Evolutionary conservation across 805 yeast genomes (phyloP).

Genomic region (Cephaloascus fragrans): DNA sequence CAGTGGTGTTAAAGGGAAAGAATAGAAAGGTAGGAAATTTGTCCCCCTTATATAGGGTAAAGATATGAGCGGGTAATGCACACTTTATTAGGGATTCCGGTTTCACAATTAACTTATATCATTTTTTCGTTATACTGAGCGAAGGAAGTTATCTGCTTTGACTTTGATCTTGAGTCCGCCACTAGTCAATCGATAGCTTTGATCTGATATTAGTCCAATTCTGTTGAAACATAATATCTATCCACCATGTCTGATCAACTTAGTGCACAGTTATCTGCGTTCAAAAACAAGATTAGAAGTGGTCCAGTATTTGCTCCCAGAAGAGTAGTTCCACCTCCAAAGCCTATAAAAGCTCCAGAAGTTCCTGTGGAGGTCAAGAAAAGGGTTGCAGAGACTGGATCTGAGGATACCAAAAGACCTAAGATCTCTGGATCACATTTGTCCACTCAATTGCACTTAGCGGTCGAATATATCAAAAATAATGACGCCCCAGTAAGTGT

Average conservation of each 20-base stretch:
- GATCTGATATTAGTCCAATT: no score
- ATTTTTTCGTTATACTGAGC: no score
- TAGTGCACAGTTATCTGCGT: slow-evolving; percentile 17
- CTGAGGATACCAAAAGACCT: slow-evolving; percentile 12
- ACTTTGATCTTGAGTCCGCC: no score
- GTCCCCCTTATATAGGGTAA: neutral
- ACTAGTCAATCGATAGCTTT: no score
- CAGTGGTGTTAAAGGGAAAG: slow-evolving; percentile 4
- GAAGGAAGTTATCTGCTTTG: no score
- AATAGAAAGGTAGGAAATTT: slow-evolving; percentile 3
- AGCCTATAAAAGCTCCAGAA: neutral
- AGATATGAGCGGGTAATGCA: no score
- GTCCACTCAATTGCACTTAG: slow-evolving; percentile 81
- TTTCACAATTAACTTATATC: no score
- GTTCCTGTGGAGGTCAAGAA: slow-evolving; percentile 8
- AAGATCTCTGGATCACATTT: slow-evolving; percentile 48
- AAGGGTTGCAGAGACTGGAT: neutral
- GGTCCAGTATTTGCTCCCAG: slow-evolving; percentile 31
- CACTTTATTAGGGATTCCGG: no score
- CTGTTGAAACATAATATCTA: no score
- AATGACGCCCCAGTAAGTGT: slow-evolving; percentile 64
- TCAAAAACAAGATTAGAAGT: slow-evolving; percentile 31
- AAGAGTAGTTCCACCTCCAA: slow-evolving; percentile 10
- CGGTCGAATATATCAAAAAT: slow-evolving; percentile 79
- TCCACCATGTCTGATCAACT: neutral